Base-by-base conservation (phyloP, 495 filamentous ascomycete genomes). In the Aspergillus steynii region DNA sequence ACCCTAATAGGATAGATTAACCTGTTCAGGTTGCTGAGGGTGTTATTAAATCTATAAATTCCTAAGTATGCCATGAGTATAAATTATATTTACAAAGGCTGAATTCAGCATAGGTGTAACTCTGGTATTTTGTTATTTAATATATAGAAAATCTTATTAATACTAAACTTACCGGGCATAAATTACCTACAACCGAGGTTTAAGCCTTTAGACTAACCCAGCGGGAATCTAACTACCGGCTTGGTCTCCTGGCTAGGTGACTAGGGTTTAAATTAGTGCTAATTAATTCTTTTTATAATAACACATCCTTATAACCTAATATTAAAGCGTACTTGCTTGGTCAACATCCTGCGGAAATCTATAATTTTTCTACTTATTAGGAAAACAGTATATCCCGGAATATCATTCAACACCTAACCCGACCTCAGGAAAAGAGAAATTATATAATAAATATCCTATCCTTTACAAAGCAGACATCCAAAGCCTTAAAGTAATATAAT, bases 191-290 rank as follows among this genome's bases (percentile, higher is more conserved):
- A 28, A 50, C 48, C 5, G 48, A 50, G 48, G 48, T 10, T 25
- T 14, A 50, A 25, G 48, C 15, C 5, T 25, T 50, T 28, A 25
- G 48, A 50, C 27, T 14, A 25, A 50, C 48, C 12, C 48, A 50
- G 10, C n/a, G 48, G 48, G 48, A 50, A 50, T 50, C 48, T 28
- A 50, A 50, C 48, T 7, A 20, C 15, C 48, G 48, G 48, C 27
- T 50, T 28, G 48, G 4, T 28, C 48, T 50, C 48, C 15, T 50
- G 48, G 48, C 48, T 10, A 50, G 48, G 48, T 5, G 10, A 25
- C 27, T 50, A 12, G 48, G 48, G 5, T 50, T 50, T 28, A 5
- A 25, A 14, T 25, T 14, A 2, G 20, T 14, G 20, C 15, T 5
- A 50, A 50, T 50, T 25, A 14, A 50, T 50, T 25, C 20, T 25